A percentile compares a stretch with the other conserved stretches of the same genome.
phyloP scores from a whole-genome alignment of 2,329 filamentous ascomycete genomes.

The Cadophora malorum region DNA sequence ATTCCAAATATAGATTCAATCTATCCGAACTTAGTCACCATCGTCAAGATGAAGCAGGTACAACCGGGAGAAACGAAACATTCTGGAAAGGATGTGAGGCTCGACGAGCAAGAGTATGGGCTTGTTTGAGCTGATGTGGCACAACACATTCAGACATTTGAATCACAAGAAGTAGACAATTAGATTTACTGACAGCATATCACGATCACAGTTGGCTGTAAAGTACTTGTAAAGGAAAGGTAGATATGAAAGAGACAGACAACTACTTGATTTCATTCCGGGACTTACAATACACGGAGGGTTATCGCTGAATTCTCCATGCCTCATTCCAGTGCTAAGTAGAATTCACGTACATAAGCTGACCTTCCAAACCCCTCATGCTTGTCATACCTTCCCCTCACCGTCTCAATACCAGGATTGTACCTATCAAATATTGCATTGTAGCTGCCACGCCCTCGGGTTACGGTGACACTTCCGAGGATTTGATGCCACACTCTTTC shows the following conservation, averaged over 20 bases:
- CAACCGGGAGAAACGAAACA: background rate
- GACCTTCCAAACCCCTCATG: background rate
- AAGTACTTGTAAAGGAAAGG: background rate
- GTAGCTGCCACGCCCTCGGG: background rate
- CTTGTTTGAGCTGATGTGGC: background rate
- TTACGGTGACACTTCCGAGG: slow-evolving; percentile 9
- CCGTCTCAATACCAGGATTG: background rate
- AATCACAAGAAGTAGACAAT: background rate
- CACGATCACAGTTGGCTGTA: background rate
- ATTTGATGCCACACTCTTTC: background rate
- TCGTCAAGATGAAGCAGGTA: slow-evolving; percentile 12
- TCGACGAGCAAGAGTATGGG: background rate
- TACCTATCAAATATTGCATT: background rate
- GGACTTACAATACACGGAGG: background rate
- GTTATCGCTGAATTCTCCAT: background rate
- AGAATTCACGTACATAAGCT: background rate
- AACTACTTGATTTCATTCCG: background rate
- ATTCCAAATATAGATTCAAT: slow-evolving; percentile 14
- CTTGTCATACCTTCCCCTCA: background rate
- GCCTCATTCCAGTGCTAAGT: background rate
- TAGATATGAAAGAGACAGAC: background rate
- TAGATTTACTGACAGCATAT: background rate
- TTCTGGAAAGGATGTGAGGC: background rate
- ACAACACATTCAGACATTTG: background rate
- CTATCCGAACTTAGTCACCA: background rate